Percentiles rank a stretch among this genome's conserved stretches.
Conservation (phyloP, 768 basidiomycete genomes). For the Pluteus cervinus region DNA sequence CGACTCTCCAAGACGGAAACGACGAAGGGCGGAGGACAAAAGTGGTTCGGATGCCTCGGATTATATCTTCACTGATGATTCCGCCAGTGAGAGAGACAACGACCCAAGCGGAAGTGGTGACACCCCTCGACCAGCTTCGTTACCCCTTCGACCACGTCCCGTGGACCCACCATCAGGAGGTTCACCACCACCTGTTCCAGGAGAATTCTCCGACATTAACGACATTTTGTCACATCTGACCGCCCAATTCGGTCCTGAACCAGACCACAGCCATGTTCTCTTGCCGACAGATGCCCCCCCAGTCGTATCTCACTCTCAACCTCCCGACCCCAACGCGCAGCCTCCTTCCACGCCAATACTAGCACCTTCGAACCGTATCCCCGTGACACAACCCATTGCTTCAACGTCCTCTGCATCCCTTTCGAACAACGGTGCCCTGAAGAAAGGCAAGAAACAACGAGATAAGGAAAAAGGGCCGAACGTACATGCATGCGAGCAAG, state of each 20-base stretch:
- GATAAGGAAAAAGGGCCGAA: slow-evolving; percentile 42
- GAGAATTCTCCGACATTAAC: slow-evolving; percentile 65
- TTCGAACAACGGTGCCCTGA: slow-evolving; percentile 18
- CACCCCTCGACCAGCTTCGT: too few species aligned
- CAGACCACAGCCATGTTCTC: slow-evolving; percentile 35
- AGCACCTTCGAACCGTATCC: slow-evolving; percentile 29
- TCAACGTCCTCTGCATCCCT: slow-evolving; percentile 42
- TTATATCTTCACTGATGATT: slow-evolving; percentile 49
- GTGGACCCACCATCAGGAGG: slow-evolving; percentile 31
- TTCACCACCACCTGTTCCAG: slow-evolving; percentile 44
- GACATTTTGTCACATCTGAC: slow-evolving; percentile 75
- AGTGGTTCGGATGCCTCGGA: slow-evolving; percentile 45
- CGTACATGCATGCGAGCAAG: slow-evolving; percentile 62
- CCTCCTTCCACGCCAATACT: slow-evolving; percentile 22
- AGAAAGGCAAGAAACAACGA: slow-evolving; percentile 30
- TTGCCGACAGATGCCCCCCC: slow-evolving; percentile 43
- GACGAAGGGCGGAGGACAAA: slow-evolving; percentile 28
- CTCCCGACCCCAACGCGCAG: slow-evolving; percentile 15
- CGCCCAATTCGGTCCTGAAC: slow-evolving; percentile 57
- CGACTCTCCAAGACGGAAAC: slow-evolving; percentile 18
- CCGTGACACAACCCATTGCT: slow-evolving; percentile 34
- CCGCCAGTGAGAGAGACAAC: slow-evolving; percentile 32
- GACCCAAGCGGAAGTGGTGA: slow-evolving; percentile 18
- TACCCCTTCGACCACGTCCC: slow-evolving; percentile 21
- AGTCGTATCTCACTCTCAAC: slow-evolving; percentile 38